Conservation (phyloP, 2,329 filamentous ascomycete genomes). For the Coniochaeta ligniaria region DNA sequence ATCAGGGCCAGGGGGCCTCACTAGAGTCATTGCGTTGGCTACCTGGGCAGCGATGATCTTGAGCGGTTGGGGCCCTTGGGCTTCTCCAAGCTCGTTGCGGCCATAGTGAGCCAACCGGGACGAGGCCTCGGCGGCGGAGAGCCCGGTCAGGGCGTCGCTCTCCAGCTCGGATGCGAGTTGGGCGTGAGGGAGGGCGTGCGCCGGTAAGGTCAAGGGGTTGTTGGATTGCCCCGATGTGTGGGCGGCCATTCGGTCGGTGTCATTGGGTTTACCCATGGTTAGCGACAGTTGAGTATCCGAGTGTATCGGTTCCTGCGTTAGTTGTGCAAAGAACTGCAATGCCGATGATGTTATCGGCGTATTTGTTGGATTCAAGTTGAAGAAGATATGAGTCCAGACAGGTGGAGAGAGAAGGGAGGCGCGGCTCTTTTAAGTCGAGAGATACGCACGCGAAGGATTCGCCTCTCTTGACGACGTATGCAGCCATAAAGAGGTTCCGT, state of each 20-base stretch:
- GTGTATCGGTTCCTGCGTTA: background rate
- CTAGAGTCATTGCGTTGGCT: constrained; percentile 57
- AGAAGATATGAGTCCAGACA: background rate
- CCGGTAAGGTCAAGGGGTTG: constrained; percentile 49
- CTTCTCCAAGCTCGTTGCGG: constrained; percentile 48
- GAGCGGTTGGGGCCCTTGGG: constrained; percentile 41
- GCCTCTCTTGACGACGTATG: background rate
- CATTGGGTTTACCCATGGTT: constrained; percentile 14
- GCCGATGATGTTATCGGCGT: background rate
- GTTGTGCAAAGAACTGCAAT: background rate
- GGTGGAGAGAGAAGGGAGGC: no score
- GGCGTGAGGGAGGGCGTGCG: constrained; percentile 52
- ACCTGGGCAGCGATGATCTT: constrained; percentile 53
- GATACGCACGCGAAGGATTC: background rate
- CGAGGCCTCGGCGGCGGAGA: constrained; percentile 39
- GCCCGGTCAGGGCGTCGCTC: constrained; percentile 44
- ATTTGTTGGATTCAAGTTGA: no score
- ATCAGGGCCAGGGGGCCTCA: constrained; percentile 17
- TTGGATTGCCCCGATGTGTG: constrained; percentile 36
- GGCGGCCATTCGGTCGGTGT: constrained; percentile 14
- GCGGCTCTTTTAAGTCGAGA: background rate
- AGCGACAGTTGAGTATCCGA: background rate
- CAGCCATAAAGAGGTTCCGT: background rate
- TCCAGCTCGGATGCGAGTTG: constrained; percentile 41
- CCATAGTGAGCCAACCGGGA: constrained; percentile 44